These are phyloP conservation scores for Erigeron canadensis DNA, from an alignment of 129 eudicot genomes.

Conservation along the genomic window DNA sequence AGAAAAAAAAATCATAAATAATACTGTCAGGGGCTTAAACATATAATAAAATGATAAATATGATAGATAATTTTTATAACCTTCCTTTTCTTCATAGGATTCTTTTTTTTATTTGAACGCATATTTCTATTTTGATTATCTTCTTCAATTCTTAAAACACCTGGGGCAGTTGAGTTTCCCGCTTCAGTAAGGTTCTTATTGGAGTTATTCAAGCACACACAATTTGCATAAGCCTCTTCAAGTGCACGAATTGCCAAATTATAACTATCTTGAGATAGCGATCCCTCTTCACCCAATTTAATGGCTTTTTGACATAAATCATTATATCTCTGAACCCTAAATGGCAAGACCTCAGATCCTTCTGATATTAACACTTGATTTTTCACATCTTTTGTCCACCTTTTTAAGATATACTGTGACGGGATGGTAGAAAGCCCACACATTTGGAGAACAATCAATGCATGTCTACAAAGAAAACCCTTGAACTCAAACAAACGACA, in stretches of 20 bases:
- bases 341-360: conserved; percentile 55
- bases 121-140: conserved; percentile 67
- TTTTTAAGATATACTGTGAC: conserved; percentile 64
- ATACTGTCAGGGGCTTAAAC: conserved; percentile 1
- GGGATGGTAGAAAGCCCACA: conserved; percentile 74
- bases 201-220: conserved; percentile 60
- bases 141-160: conserved; percentile 68
- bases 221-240: conserved; percentile 63
- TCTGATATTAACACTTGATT: conserved; percentile 41
- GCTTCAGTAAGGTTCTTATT: conserved; percentile 57
- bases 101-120: conserved; percentile 70
- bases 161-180: conserved; percentile 56
- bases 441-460: conserved; percentile 85
- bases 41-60: background rate
- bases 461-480: conserved; percentile 90
- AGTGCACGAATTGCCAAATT: conserved; percentile 61
- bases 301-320: conserved; percentile 73
- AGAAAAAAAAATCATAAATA: background rate
- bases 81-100: conserved; percentile 81
- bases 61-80: conserved; percentile 27
- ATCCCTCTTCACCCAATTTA: conserved; percentile 86
- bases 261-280: conserved; percentile 78
- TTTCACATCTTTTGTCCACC: conserved; percentile 91
- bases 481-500: conserved; percentile 87
- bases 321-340: conserved; percentile 78